Evolutionary conservation across 768 basidiomycete species (phyloP), one percentile per base, ranked within the genome.

Genomic region (Dendrothele bispora): DNA sequence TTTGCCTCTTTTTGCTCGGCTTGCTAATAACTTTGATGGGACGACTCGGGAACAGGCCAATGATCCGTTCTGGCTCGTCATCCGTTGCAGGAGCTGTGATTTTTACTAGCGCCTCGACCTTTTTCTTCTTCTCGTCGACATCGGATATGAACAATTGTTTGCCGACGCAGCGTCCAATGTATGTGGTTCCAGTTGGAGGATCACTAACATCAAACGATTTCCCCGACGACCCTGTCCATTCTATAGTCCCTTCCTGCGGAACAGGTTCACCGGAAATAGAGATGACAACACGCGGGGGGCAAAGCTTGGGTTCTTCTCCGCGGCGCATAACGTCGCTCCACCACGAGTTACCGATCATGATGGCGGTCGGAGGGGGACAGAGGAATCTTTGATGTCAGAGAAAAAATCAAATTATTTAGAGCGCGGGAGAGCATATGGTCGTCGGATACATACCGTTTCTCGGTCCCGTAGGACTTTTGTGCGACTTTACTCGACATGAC

Each of bases 21-120:
- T 98, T 98, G 70, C 89, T 92, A 70, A 98, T 98, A 60, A 98
- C 91, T 67, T 94, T 95, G 76, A 98, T 98, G n/a, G 94, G 85
- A 38, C 88, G 86, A 55, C 90, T 91, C 36, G 90, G 86, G 72
- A 98, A 98, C 17, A 82, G 79, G 18, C 95, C 95, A 56, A 98
- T 83, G 28, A 92, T 75, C 30, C 86, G 80, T 61, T 92, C 89
- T 48, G 83, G 81, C 61, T 89, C 86, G 50, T 90, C 86, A 42
- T 91, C 88, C 40, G 83, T 82, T 14, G 82, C 78, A 7, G 86
- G 84, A 29, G 91, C 89, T 56, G 82, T 85, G 64, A 94, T 86
- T 68, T 86, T 91, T 55, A 98, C 92, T 29, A 93, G 74, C 4
- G 95, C 94, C 66, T 94, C 91, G 34, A 97, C 92, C 61, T 91